Base-by-base conservation (phyloP, 2,329 filamentous ascomycete genomes). In the Ophiostoma pallidulum region DNA sequence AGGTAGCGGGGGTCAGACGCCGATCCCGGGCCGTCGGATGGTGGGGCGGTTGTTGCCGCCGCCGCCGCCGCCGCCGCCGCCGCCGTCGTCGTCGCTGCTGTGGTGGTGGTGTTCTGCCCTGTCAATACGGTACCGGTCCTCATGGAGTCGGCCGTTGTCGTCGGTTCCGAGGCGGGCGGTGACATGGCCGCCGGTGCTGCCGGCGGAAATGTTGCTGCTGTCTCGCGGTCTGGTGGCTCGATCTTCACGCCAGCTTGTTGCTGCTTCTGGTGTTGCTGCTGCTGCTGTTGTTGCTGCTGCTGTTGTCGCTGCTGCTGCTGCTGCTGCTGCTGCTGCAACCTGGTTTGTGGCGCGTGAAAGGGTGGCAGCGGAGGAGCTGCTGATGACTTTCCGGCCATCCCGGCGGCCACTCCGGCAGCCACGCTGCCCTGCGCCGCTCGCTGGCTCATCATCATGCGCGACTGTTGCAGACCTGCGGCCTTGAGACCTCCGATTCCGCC, bases 1-100 rank as follows among this genome's bases (percentile, higher is more conserved):
- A 70, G 55, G 50, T 70, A 67, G 50, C 64, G 66, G 4, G 68
- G 67, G 48, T 71, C 68, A 43, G 54, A 24, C 22, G 41, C n/a
- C 10, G 37, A 35, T 40, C 47, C 12, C 39, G 41, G 40, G 9
- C 22, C 32, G 4, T 22, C 33, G n/a, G 9, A 20, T 10, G 35
- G 14, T n/a, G 33, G 14, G 16, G 19, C 29, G 9, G 40, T 2
- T 26, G 35, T 37, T 42, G 38, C 36, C 13, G 45, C 7, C 16
- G 38, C 8, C 7, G 35, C n/a, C 8, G 42, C 20, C 9, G 28
- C 13, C 7, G 42, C 51, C 33, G 50, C 18, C 2, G 37, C 39
- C 22, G 50, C 42, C 14, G 28, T 40, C 20, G 48, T 38, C 13
- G 48, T 47, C 3, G 45, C 43, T 14, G 49, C 16, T 8, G 38